Base-by-base conservation (phyloP, 805 yeast genomes). In the Candida pseudofarinosa region DNA sequence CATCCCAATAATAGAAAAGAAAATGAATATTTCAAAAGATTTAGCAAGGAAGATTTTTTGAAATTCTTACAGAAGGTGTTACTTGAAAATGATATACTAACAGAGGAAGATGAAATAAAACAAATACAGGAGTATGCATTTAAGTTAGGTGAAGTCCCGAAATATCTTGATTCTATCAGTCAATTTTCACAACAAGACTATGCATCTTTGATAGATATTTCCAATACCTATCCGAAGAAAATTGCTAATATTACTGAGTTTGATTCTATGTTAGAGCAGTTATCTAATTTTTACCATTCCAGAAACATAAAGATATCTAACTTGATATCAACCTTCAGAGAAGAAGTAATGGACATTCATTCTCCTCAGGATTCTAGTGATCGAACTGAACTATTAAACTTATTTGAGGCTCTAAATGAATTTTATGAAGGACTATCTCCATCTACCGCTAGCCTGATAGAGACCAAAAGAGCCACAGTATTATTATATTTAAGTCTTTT, bases 181-280 rank as follows among this genome's bases (percentile, higher is more conserved):
- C 6, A 23, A 23, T 6, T 10, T 23, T 7, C 28, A 6, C 28
- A 23, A 23, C 28, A 23, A 23, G 28, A 6, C 4, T 14, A 8
- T 12, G 7, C 20, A 19, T 19, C 33, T 10, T 34, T 20, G 15
- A 20, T 35, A 33, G 26, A 19, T 43, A 37, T 40, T 55, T 62
- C 3, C 13, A 52, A 67, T 1, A 39, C 41, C 1, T 45, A 47
- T 4, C 38, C 62, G 7, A 53, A 54, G 0, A 20, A 36, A 0
- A 49, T 66, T 4, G 40, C 47, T 2, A 59, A 61, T 28, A 43
- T 67, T 8, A 48, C 46, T 4, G 74, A 70, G 46, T 58, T 65
- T 38, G 75, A 67, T 38, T 58, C 65, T 26, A 65, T 71, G 73
- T 35, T 71, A 38, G 56, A 53, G 3, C 76, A 71, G 35, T 45